Conservation (phyloP, 202 grass and related monocot genomes). For the Zoysia matrella region DNA sequence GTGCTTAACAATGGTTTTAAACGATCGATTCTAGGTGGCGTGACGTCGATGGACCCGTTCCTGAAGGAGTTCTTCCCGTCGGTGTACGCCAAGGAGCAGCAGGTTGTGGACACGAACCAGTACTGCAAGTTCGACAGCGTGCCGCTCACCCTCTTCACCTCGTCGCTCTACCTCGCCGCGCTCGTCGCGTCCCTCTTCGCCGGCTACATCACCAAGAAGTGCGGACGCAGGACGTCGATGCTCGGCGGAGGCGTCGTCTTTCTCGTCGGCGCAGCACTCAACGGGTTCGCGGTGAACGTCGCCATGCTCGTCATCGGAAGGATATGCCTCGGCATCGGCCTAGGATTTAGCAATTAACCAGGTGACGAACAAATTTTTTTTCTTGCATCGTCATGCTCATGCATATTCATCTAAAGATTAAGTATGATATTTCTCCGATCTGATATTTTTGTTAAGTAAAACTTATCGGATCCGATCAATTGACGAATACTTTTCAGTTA, state of each 20-base stretch:
- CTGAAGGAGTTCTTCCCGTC: conserved; percentile 58
- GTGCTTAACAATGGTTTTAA: too few species aligned
- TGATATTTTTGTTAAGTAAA: too few species aligned
- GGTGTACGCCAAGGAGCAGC: conserved; percentile 64
- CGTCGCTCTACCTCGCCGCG: conserved; percentile 74
- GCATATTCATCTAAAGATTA: too few species aligned
- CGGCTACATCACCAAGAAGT: conserved; percentile 40
- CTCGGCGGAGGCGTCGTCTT: conserved; percentile 54
- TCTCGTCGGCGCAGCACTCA: conserved; percentile 51
- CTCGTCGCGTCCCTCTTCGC: conserved; percentile 63
- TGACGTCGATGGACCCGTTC: conserved; percentile 68
- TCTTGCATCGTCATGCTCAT: too few species aligned
- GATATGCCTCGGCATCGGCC: conserved; percentile 55
- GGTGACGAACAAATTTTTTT: conserved; percentile 2
- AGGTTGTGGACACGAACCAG: conserved; percentile 63
- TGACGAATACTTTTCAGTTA: too few species aligned
- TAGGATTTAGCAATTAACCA: conserved; percentile 53
- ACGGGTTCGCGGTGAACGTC: conserved; percentile 47
- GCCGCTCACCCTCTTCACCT: conserved; percentile 72
- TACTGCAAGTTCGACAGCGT: conserved; percentile 90
- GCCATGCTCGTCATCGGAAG: conserved; percentile 67
- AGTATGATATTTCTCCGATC: too few species aligned
- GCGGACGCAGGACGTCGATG: conserved; percentile 56
- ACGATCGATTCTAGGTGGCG: conserved; percentile 19
- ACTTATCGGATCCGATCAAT: too few species aligned